Evolutionary conservation across 2,329 filamentous ascomycete species (phyloP), one percentile per base, ranked within the genome.

Genomic region (Paecilomyces fulvus): DNA sequence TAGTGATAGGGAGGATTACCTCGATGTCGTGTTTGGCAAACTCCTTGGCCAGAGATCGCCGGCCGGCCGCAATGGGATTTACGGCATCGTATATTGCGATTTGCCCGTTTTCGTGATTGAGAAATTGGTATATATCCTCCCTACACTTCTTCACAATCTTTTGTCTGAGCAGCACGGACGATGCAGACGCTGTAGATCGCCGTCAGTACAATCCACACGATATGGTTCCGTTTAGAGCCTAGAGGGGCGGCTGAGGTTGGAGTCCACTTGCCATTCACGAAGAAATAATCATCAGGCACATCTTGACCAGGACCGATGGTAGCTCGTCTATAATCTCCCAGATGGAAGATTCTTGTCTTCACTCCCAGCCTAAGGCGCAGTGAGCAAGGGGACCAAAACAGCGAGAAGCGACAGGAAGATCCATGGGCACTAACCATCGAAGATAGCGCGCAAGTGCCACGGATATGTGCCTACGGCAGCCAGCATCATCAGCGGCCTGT

Each of bases 21-120:
- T 92, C 88, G 57, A 99, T 92, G 67, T 96, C 90, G 70, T 96
- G 90, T 75, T 96, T 97, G n/a, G 89, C 87, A 70, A 99, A 96
- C 68, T 99, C 94, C 73, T 95, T 96, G 4, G 91, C 92, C 17
- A 99, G 78, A 10, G 90, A 88, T 56, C 87, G 84, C 51, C 94
- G 85, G 14, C 91, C 92, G 57, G 83, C 85, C 20, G 90, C 86
- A 20, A 94, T 86, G 3, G 92, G 92, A 66, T 99, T 99, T 17
- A 99, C 95, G 28, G 95, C 94, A 73, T 99, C 94, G 70, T 97
- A 99, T 58, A 99, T 97, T 56, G 94, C 94, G 55, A 99, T 92
- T 70, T 99, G 94, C 11, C 94, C 94, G 65, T 97, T 97, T 68
- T 97, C 94, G 64, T 96, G 89, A 67, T 97, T 95, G 49, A 99